These are phyloP conservation scores for Achlya hypogyna DNA, from an alignment of 352 stramenopile species.

Conservation along the genomic window DNA sequence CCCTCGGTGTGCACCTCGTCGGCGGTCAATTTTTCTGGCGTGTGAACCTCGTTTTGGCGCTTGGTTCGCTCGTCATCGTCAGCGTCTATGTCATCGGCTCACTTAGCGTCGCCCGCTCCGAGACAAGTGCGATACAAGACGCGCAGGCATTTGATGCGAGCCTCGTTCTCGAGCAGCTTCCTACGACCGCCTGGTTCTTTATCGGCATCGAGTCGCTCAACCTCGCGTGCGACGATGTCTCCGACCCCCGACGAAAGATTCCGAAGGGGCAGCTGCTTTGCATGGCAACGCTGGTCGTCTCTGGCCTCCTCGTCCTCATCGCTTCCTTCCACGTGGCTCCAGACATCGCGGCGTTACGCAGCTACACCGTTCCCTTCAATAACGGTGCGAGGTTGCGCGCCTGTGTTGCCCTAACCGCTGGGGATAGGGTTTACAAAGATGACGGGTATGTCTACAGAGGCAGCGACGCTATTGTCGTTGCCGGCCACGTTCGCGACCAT, in stretches of 20 bases:
- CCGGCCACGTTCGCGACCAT: conserved; percentile 39
- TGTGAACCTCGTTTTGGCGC: conserved; percentile 14
- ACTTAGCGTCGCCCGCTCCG: conserved; percentile 20
- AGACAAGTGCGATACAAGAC: conserved; percentile 21
- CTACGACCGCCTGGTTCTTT: conserved; percentile 24
- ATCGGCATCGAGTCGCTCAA: conserved; percentile 25
- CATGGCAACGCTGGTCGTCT: conserved; percentile 9
- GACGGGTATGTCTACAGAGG: conserved; percentile 17
- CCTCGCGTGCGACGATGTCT: conserved; percentile 17
- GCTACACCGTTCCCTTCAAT: not conserved
- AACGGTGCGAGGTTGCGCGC: conserved; percentile 8
- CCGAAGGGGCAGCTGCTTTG: conserved; percentile 21
- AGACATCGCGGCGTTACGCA: not conserved
- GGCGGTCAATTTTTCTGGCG: conserved; percentile 12
- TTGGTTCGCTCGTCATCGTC: conserved; percentile 20
- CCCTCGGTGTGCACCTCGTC: not conserved
- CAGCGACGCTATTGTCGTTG: conserved; percentile 30
- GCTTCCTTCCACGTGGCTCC: conserved; percentile 7
- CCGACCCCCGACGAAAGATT: conserved; percentile 1
- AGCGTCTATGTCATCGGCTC: conserved; percentile 23
- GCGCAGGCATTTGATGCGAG: not conserved
- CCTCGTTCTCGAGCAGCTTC: conserved; percentile 6
- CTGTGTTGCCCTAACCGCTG: not conserved
- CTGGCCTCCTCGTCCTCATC: conserved; percentile 21
- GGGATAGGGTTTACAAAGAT: conserved; percentile 22